These are phyloP conservation scores for Cichorium intybus DNA, from an alignment of 140 eudicot species.

Conservation along the genomic window DNA sequence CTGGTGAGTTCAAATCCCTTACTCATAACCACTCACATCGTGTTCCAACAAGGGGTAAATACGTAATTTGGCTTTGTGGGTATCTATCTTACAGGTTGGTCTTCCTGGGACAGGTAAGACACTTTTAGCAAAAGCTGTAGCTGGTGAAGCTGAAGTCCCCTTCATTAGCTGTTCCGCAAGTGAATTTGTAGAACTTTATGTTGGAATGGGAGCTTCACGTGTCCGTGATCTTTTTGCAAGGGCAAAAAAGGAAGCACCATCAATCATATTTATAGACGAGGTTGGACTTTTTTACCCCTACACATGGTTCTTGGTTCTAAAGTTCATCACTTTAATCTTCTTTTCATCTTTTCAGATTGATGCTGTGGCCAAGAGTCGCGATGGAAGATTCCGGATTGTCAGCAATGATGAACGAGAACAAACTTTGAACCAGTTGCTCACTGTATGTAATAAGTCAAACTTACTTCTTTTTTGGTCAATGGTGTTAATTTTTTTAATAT, in stretches of 20 bases:
- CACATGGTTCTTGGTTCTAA: too few species aligned
- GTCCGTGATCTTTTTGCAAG: slow-evolving; percentile 96
- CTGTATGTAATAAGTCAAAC: slow-evolving; percentile 43
- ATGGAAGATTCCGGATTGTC: slow-evolving; percentile 85
- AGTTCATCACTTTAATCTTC: not conserved
- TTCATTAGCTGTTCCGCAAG: slow-evolving; percentile 99
- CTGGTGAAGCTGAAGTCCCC: slow-evolving; percentile 99
- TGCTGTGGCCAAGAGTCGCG: slow-evolving; percentile 99
- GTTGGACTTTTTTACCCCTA: slow-evolving; percentile 42
- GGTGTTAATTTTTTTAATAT: slow-evolving; percentile 9
- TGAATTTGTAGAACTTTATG: slow-evolving; percentile 96
- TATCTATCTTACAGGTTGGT: slow-evolving; percentile 73
- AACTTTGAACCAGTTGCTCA: slow-evolving; percentile 90
- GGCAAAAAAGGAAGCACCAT: slow-evolving; percentile 97
- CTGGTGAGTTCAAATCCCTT: slow-evolving; percentile 60
- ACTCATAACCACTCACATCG: not conserved
- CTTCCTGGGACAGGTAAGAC: slow-evolving; percentile 99
- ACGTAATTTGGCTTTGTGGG: slow-evolving; percentile 23
- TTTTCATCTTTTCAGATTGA: slow-evolving; percentile 60
- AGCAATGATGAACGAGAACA: slow-evolving; percentile 98
- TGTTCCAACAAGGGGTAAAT: not conserved
- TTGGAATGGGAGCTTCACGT: slow-evolving; percentile 99
- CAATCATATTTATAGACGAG: slow-evolving; percentile 96
- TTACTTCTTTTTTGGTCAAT: not conserved
- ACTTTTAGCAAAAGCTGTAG: slow-evolving; percentile 97